These are phyloP conservation scores for Paracorniculantispora psalliotae DNA, from an alignment of 2,329 filamentous ascomycete genomes.

Conservation along the genomic window DNA sequence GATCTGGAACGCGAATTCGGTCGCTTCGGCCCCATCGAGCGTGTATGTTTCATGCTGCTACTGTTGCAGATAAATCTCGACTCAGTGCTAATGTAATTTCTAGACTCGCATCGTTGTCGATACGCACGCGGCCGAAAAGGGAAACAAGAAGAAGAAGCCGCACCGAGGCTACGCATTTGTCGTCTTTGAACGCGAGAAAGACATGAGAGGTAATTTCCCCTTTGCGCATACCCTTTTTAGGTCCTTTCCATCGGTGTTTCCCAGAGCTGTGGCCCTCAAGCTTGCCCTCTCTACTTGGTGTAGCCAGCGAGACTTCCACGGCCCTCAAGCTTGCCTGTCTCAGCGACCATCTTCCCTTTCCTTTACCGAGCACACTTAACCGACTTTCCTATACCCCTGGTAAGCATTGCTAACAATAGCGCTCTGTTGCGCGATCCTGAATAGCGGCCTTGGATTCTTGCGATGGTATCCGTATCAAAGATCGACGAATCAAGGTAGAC, in stretches of 20 bases:
- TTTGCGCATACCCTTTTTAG: slow-evolving; percentile 31
- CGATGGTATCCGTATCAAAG: slow-evolving; percentile 89
- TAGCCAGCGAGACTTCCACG: slow-evolving; percentile 43
- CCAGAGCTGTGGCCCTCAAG: slow-evolving; percentile 40
- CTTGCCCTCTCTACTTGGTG: slow-evolving; percentile 32
- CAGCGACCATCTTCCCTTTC: slow-evolving; percentile 24
- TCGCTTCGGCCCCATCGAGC: slow-evolving; percentile 88
- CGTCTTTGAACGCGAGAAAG: slow-evolving; percentile 93
- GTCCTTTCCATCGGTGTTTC: slow-evolving; percentile 23
- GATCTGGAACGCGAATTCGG: slow-evolving; percentile 93
- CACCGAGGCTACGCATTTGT: slow-evolving; percentile 94
- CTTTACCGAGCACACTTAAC: slow-evolving; percentile 12
- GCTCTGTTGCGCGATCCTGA: slow-evolving; percentile 50
- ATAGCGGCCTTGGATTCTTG: slow-evolving; percentile 82
- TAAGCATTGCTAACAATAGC: slow-evolving; percentile 66
- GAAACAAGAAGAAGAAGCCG: slow-evolving; percentile 73
- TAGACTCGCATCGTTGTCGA: slow-evolving; percentile 86
- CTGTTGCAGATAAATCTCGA: not conserved
- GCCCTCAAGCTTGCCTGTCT: slow-evolving; percentile 57
- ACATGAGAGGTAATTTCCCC: slow-evolving; percentile 87
- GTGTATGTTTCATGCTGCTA: slow-evolving; percentile 51
- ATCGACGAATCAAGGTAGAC: slow-evolving; percentile 87
- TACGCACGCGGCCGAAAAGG: slow-evolving; percentile 61
- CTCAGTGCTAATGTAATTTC: not conserved
- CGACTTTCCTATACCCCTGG: slow-evolving; percentile 32